Percentiles rank a stretch among this genome's conserved stretches.
phyloP scores from a whole-genome alignment of 148 eudicot species.

The Chenopodium berlandieri region DNA sequence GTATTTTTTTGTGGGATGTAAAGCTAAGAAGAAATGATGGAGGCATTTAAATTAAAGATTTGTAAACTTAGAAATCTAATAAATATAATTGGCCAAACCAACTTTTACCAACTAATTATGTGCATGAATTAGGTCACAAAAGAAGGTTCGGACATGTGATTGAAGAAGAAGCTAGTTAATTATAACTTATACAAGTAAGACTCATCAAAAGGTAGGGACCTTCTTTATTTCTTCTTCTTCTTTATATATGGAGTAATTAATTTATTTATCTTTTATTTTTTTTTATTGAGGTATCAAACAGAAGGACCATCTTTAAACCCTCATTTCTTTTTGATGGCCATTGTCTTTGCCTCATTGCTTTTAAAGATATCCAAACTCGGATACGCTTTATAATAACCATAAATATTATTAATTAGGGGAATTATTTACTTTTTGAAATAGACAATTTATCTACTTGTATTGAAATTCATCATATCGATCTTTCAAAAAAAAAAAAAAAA shows the following conservation, averaged over 20 bases:
- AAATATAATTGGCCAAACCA: constrained; percentile 12
- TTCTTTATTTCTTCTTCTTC: too few species aligned
- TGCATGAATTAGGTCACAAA: constrained; percentile 7
- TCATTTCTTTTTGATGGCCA: too few species aligned
- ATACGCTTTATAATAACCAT: not conserved
- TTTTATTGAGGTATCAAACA: too few species aligned
- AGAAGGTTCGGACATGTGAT: constrained; percentile 13
- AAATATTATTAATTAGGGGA: too few species aligned
- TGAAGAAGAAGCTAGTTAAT: not conserved
- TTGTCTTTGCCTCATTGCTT: not conserved
- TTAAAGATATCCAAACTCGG: not conserved
- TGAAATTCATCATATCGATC: too few species aligned
- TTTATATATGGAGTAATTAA: too few species aligned
- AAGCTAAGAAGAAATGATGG: not conserved
- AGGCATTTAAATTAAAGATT: constrained; percentile 13
- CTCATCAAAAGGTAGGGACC: too few species aligned
- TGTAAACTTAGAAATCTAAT: not conserved
- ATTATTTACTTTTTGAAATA: too few species aligned
- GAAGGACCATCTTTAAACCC: not conserved
- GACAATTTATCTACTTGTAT: too few species aligned
- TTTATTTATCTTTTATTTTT: too few species aligned
- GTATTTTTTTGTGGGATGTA: not conserved
- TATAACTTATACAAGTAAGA: not conserved
- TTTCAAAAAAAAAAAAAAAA: too few species aligned
- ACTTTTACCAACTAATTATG: constrained; percentile 23